Conservation (phyloP, 2,329 filamentous ascomycete species). For the Pestalotiopsis sp. region DNA sequence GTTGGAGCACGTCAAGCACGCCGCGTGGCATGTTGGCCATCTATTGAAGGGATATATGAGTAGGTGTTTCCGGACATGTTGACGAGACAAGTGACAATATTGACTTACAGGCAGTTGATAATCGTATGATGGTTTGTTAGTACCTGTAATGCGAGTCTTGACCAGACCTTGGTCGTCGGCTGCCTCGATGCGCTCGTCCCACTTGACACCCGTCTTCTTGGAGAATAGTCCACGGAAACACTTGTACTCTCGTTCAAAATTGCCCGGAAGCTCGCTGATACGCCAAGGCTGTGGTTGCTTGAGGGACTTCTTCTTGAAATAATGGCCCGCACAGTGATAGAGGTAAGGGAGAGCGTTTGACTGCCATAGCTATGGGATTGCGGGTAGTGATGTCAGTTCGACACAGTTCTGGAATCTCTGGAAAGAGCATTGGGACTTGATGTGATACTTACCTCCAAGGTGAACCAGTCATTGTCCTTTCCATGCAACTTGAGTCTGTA, state of each 20-base stretch:
- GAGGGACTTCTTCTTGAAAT: conserved; percentile 41
- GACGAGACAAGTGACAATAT: not conserved
- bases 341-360: conserved; percentile 60
- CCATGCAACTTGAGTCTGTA: conserved; percentile 68
- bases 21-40: not conserved
- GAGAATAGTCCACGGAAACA: conserved; percentile 61
- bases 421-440: not conserved
- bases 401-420: not conserved
- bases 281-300: conserved; percentile 37
- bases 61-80: not conserved
- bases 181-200: conserved; percentile 55
- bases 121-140: conserved; percentile 14
- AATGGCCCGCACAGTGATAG: conserved; percentile 63
- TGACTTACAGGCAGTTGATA: conserved; percentile 34
- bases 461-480: conserved; percentile 60
- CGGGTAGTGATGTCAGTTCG: not conserved
- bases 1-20: too few relatives aligned
- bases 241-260: conserved; percentile 46
- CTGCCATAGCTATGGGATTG: conserved; percentile 66
- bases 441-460: conserved; percentile 54
- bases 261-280: conserved; percentile 39
- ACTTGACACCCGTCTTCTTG: conserved; percentile 58
- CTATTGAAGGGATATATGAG: not conserved
- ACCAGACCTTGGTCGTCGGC: conserved; percentile 26
- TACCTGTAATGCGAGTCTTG: not conserved